These are phyloP conservation scores for Coprinopsis marcescibilis DNA, from an alignment of 768 basidiomycete genomes.

Conservation along the genomic window DNA sequence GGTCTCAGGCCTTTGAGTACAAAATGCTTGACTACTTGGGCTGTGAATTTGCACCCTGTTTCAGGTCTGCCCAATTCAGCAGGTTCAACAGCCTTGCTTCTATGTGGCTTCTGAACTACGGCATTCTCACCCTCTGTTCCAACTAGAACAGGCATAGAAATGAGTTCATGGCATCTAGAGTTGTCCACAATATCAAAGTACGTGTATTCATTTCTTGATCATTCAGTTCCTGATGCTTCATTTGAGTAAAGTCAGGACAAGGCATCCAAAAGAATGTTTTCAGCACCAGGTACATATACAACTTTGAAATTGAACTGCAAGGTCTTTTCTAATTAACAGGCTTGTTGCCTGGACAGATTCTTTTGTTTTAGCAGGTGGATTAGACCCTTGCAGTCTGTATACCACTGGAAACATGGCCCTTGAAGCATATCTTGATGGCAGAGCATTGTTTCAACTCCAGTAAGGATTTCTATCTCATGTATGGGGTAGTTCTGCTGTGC, in stretches of 20 bases:
- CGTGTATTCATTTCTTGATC: slow-evolving; percentile 17
- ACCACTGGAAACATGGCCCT: slow-evolving; percentile 28
- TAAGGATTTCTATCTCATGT: slow-evolving; percentile 34
- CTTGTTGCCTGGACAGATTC: slow-evolving; percentile 29
- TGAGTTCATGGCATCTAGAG: neutral
- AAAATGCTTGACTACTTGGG: slow-evolving; percentile 14
- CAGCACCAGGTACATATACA: slow-evolving; percentile 26
- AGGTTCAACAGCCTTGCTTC: too few relatives aligned
- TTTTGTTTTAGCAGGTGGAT: slow-evolving; percentile 26
- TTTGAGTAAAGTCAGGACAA: slow-evolving; percentile 28
- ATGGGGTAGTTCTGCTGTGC: slow-evolving; percentile 36
- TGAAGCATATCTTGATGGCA: slow-evolving; percentile 23
- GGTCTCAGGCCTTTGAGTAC: slow-evolving; percentile 24
- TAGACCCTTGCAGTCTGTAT: slow-evolving; percentile 30
- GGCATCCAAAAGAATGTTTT: slow-evolving; percentile 35
- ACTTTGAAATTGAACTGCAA: slow-evolving; percentile 31
- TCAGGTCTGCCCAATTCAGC: slow-evolving; percentile 16
- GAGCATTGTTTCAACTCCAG: slow-evolving; percentile 29
- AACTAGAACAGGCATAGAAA: slow-evolving; percentile 2
- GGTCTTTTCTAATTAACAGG: slow-evolving; percentile 34
- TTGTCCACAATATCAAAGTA: slow-evolving; percentile 15
- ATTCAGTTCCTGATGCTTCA: slow-evolving; percentile 18
- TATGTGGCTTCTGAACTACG: too few relatives aligned
- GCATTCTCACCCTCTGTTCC: too few relatives aligned
- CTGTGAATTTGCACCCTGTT: slow-evolving; percentile 16